These are phyloP conservation scores for Vigna mungo DNA, from an alignment of 306 rosid genomes.

Conservation along the genomic window DNA sequence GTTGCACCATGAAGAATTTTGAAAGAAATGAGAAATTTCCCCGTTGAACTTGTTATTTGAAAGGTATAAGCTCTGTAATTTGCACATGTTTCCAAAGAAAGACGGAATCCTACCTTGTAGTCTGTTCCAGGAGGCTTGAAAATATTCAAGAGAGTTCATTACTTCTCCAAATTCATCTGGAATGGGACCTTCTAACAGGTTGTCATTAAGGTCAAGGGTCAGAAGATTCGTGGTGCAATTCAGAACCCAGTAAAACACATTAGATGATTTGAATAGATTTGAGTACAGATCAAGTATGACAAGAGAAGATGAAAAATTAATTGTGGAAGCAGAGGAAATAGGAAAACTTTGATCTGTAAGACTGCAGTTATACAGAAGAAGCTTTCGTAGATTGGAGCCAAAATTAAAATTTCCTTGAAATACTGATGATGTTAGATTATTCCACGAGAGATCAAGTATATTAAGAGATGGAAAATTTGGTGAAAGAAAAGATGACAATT, in stretches of 20 bases:
- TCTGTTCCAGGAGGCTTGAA: accelerated
- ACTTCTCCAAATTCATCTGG: background rate
- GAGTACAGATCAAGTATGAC: background rate
- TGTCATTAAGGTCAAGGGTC: accelerated
- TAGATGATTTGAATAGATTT: background rate
- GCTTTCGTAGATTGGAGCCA: too few species aligned
- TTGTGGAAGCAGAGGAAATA: background rate
- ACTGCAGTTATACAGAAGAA: background rate
- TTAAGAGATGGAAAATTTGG: background rate
- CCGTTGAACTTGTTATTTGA: background rate
- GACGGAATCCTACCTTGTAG: slow-evolving; percentile 16
- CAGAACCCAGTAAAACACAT: background rate
- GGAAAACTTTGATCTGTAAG: background rate
- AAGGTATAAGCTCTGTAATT: background rate
- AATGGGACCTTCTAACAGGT: slow-evolving; percentile 1
- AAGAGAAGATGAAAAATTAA: slow-evolving; percentile 3
- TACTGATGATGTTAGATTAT: background rate
- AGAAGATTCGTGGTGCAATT: slow-evolving; percentile 13
- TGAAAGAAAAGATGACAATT: background rate
- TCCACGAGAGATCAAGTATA: background rate
- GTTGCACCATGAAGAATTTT: background rate
- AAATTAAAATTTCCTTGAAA: too few species aligned
- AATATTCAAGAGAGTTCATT: background rate
- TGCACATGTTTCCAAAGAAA: slow-evolving; percentile 26
- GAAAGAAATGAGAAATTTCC: background rate